Evolutionary conservation across 2,329 filamentous ascomycete genomes (phyloP).

Genomic region (Diaporthe eres): DNA sequence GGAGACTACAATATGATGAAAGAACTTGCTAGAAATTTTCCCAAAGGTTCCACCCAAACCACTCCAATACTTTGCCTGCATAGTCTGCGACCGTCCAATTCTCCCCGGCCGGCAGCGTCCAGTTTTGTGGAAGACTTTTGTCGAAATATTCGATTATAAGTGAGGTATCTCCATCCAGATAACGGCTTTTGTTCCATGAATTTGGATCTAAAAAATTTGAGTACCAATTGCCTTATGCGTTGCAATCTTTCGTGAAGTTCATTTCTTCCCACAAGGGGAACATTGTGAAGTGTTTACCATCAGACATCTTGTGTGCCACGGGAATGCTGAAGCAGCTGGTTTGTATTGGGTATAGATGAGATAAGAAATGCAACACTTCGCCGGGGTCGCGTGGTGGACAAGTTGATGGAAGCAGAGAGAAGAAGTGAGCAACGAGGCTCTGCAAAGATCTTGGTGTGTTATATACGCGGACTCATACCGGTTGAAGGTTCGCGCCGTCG

Average conservation of each 20-base stretch:
- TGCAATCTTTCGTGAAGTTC: conserved; percentile 44
- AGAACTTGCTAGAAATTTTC: background rate
- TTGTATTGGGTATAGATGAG: background rate
- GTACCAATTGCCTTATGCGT: conserved; percentile 27
- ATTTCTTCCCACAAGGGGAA: conserved; percentile 45
- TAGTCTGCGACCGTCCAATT: background rate
- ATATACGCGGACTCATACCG: background rate
- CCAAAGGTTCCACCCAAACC: background rate
- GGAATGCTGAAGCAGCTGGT: background rate
- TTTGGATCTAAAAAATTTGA: conserved; percentile 1
- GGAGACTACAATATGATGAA: background rate
- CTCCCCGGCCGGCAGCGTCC: background rate
- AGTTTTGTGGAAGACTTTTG: background rate
- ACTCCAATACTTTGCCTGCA: background rate
- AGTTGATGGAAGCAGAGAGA: no score
- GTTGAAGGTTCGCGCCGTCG: background rate
- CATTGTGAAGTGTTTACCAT: conserved; percentile 31
- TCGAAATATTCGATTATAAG: background rate
- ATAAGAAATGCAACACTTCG: background rate
- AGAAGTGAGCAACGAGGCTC: background rate
- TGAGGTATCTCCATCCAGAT: background rate
- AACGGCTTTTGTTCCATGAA: background rate
- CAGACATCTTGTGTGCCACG: conserved; percentile 23
- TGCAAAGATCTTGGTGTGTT: background rate
- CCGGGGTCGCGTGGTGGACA: no score